Evolutionary conservation across 768 basidiomycete genomes (phyloP).

Genomic region (Myochromella boudieri): DNA sequence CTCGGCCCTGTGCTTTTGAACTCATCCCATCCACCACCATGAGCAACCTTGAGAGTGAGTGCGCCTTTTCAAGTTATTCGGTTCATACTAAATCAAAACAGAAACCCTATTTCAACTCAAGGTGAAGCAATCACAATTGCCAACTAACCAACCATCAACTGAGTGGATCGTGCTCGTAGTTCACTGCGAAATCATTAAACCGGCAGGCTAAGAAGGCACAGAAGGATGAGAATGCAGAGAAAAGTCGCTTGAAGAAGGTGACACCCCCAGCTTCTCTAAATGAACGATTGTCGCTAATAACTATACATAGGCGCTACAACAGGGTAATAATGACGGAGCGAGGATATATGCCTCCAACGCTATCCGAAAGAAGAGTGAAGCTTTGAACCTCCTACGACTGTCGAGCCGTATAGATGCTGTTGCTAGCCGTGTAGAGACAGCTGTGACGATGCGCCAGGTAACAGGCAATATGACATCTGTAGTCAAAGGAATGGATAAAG

Average conservation of each 20-base stretch:
- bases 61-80: not conserved
- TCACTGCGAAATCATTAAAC: conserved; percentile 94
- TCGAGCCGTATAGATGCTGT: conserved; percentile 95
- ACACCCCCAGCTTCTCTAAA: conserved; percentile 6
- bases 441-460: conserved; percentile 95
- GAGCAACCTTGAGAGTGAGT: conserved; percentile 91
- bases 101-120: conserved; percentile 99
- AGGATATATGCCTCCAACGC: conserved; percentile 98
- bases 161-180: conserved; percentile 47
- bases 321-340: conserved; percentile 96
- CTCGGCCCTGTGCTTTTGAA: conserved; percentile 8
- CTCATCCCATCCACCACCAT: conserved; percentile 36
- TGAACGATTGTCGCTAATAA: not conserved
- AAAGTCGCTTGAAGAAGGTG: conserved; percentile 91
- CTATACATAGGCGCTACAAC: conserved; percentile 77
- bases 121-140: conserved; percentile 46
- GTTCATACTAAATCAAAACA: conserved; percentile 39
- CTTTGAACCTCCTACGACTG: conserved; percentile 86
- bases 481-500: conserved; percentile 97
- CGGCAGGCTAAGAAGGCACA: conserved; percentile 97
- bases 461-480: conserved; percentile 97
- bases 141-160: conserved; percentile 8
- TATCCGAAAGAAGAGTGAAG: conserved; percentile 96
- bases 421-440: conserved; percentile 94
- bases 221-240: conserved; percentile 92